Percentiles rank a stretch among this genome's conserved stretches.
phyloP scores from a whole-genome alignment of 495 filamentous ascomycete species.

The Thermochaetoides thermophila region DNA sequence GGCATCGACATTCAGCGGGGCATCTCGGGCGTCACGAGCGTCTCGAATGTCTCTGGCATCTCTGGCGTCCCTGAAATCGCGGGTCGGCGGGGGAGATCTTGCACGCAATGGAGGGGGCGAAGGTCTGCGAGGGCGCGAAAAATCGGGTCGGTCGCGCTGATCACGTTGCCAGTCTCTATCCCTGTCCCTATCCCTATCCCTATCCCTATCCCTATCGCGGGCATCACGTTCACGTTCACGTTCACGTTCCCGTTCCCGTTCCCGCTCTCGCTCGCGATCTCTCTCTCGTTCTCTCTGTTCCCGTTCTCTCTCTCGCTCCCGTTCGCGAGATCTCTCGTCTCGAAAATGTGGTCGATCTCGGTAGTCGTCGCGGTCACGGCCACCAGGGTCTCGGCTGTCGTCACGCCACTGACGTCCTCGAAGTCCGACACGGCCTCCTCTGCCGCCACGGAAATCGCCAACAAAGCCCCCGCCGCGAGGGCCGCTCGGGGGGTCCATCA shows the following conservation, averaged over 20 bases:
- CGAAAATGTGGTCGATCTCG: constrained; percentile 32
- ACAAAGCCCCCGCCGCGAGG: constrained; percentile 34
- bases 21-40: constrained; percentile 20
- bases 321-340: constrained; percentile 31
- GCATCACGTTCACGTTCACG: constrained; percentile 1
- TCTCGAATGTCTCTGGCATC: no score
- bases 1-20: constrained; percentile 30
- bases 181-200: no score
- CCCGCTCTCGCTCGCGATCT: constrained; percentile 14
- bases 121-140: constrained; percentile 27
- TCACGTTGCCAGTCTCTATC: constrained; percentile 14
- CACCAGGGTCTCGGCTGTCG: constrained; percentile 48
- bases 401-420: constrained; percentile 36
- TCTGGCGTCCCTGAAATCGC: constrained; percentile 16
- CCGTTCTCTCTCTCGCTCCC: constrained; percentile 27
- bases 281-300: constrained; percentile 7
- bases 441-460: constrained; percentile 30
- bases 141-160: constrained; percentile 24
- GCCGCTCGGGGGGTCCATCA: constrained; percentile 49
- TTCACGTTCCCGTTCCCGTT: constrained; percentile 19
- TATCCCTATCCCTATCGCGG: no score
- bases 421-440: constrained; percentile 18
- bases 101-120: constrained; percentile 30
- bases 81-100: constrained; percentile 23
- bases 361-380: constrained; percentile 44